Percentiles rank a stretch among this genome's conserved stretches.
These are phyloP conservation scores for Crithidia bombi DNA, from an alignment of 208 protist species.

Conservation along the genomic window DNA sequence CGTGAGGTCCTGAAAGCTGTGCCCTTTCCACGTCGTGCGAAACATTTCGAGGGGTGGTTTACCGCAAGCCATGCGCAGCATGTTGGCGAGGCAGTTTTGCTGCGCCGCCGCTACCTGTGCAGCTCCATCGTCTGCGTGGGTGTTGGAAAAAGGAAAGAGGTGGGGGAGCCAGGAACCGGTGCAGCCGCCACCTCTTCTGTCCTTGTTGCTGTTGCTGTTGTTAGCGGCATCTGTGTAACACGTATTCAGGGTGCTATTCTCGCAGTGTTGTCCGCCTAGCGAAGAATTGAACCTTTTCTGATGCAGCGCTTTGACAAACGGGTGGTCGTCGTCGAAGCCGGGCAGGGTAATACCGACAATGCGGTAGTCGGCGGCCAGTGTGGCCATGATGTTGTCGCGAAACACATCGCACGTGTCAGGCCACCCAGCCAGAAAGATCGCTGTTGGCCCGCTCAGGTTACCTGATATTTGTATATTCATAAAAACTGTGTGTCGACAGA, in stretches of 20 bases:
- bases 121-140: not conserved
- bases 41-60: slow-evolving; percentile 24
- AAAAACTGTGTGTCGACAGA: too few relatives aligned
- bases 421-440: slow-evolving; percentile 78
- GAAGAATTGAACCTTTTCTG: slow-evolving; percentile 5
- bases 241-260: not conserved
- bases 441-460: slow-evolving; percentile 63
- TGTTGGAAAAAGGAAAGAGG: slow-evolving; percentile 7
- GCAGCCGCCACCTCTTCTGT: too few relatives aligned
- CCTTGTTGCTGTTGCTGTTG: not conserved
- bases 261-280: not conserved
- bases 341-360: slow-evolving; percentile 77
- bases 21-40: slow-evolving; percentile 37
- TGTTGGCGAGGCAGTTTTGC: not conserved
- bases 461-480: slow-evolving; percentile 87
- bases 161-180: not conserved
- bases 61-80: slow-evolving; percentile 6
- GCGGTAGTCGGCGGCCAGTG: slow-evolving; percentile 51
- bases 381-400: slow-evolving; percentile 66
- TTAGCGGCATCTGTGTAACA: not conserved
- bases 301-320: slow-evolving; percentile 42
- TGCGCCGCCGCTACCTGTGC: not conserved
- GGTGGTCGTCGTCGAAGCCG: slow-evolving; percentile 53
- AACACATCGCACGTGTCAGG: slow-evolving; percentile 83
- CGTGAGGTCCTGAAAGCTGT: slow-evolving; percentile 71